Conservation (phyloP, 1,139 yeast genomes). For the Tardiomyces blankii region DNA sequence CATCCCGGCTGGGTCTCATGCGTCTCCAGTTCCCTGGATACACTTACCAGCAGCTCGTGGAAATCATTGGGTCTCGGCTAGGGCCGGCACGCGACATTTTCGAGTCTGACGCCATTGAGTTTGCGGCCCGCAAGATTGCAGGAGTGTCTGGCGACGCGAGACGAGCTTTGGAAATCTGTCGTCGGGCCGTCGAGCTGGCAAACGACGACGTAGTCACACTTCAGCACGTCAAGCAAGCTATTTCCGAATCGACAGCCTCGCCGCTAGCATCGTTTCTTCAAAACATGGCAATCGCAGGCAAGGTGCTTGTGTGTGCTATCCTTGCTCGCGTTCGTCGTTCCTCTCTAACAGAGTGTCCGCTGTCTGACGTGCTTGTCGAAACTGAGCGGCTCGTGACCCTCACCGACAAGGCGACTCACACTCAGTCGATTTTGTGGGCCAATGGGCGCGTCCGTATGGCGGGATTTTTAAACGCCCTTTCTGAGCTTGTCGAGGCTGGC, state of each 20-base stretch:
- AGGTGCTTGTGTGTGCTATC: conserved; percentile 59
- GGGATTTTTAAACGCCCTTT: conserved; percentile 43
- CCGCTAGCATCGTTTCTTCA: conserved; percentile 53
- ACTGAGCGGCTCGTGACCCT: conserved; percentile 39
- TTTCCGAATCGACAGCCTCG: conserved; percentile 67
- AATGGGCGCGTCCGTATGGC: conserved; percentile 21
- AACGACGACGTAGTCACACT: conserved; percentile 49
- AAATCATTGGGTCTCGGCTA: conserved; percentile 63
- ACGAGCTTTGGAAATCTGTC: conserved; percentile 78
- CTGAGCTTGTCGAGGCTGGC: conserved; percentile 71
- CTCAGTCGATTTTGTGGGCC: conserved; percentile 6
- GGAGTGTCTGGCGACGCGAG: conserved; percentile 97
- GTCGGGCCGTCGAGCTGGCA: conserved; percentile 86
- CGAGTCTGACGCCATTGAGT: conserved; percentile 65
- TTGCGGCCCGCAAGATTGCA: conserved; percentile 90
- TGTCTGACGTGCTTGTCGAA: conserved; percentile 77
- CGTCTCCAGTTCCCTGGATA: conserved; percentile 87
- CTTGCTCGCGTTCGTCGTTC: conserved; percentile 54
- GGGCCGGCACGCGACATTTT: conserved; percentile 38
- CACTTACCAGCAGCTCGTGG: conserved; percentile 64
- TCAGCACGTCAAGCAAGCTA: conserved; percentile 63
- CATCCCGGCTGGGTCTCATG: conserved; percentile 82
- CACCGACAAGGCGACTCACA: conserved; percentile 14
- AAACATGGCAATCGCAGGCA: conserved; percentile 55
- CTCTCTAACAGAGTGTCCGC: conserved; percentile 57